A percentile compares a stretch with the other conserved stretches of the same genome.
These are phyloP conservation scores for Aspergillus avenaceus DNA, from an alignment of 495 filamentous ascomycete species.

Conservation along the genomic window DNA sequence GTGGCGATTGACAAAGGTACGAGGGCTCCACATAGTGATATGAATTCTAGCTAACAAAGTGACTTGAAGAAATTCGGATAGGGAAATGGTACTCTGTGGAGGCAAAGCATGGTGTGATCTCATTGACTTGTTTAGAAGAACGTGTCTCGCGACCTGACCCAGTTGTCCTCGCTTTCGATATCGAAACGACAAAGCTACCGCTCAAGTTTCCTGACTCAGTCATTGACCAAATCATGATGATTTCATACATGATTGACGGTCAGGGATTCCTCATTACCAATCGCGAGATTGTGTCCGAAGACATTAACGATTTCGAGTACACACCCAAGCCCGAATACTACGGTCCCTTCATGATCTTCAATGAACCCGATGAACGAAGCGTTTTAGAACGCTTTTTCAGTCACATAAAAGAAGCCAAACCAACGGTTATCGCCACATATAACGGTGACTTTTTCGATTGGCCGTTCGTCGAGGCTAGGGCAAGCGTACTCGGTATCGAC, in stretches of 20 bases:
- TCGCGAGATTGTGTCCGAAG: slow-evolving; percentile 94
- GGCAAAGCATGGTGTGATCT: slow-evolving; percentile 83
- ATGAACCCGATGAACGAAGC: slow-evolving; percentile 89
- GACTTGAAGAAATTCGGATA: slow-evolving; percentile 73
- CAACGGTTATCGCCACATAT: slow-evolving; percentile 96
- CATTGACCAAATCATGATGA: slow-evolving; percentile 99
- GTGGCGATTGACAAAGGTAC: slow-evolving; percentile 92
- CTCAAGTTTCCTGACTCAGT: slow-evolving; percentile 97
- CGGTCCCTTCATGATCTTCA: slow-evolving; percentile 94
- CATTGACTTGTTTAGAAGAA: slow-evolving; percentile 80
- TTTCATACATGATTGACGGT: slow-evolving; percentile 99
- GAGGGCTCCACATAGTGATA: slow-evolving; percentile 13
- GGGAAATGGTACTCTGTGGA: slow-evolving; percentile 98
- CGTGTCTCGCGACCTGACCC: slow-evolving; percentile 86
- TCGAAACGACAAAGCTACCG: slow-evolving; percentile 94
- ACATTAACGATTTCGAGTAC: slow-evolving; percentile 98
- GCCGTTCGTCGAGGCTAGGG: slow-evolving; percentile 94
- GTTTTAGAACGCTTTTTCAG: slow-evolving; percentile 90
- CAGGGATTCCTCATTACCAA: slow-evolving; percentile 98
- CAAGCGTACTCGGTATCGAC: slow-evolving; percentile 92
- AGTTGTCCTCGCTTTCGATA: slow-evolving; percentile 95
- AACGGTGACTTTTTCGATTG: slow-evolving; percentile 99
- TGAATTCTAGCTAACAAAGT: slow-evolving; percentile 10
- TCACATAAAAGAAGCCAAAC: slow-evolving; percentile 90
- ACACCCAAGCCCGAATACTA: slow-evolving; percentile 95